A percentile compares a stretch with the other conserved stretches of the same genome.
Evolutionary conservation across 2,329 filamentous ascomycete species (phyloP).

Genomic region (Botrytis fragariae): DNA sequence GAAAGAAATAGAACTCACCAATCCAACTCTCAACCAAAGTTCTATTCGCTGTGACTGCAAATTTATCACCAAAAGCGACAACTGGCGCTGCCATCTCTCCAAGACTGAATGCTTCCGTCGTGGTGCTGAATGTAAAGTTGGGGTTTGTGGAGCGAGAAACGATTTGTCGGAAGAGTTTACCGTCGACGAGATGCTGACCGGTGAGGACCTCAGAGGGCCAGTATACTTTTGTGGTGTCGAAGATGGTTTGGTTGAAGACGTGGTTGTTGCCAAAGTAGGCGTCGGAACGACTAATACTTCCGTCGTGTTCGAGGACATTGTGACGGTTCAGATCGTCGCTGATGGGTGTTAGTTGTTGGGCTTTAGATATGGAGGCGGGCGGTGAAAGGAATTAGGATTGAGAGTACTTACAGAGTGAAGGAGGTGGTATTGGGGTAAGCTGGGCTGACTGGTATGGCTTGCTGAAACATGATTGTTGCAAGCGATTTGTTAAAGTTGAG

Average conservation of each 20-base stretch:
- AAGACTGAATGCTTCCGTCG: background rate
- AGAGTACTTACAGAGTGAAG: conserved; percentile 7
- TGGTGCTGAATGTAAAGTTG: background rate
- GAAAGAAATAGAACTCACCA: background rate
- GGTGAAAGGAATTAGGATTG: background rate
- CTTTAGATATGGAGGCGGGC: conserved; percentile 15
- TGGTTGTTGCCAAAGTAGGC: conserved; percentile 51
- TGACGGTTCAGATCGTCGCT: conserved; percentile 5
- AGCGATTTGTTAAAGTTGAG: conserved; percentile 46
- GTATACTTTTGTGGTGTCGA: conserved; percentile 1
- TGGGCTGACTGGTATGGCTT: conserved; percentile 45
- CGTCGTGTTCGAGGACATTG: conserved; percentile 3
- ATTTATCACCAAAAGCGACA: conserved; percentile 10
- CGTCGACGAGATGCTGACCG: background rate
- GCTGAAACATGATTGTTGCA: conserved; percentile 43
- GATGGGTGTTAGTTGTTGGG: conserved; percentile 23
- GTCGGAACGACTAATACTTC: conserved; percentile 45
- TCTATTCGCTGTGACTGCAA: background rate
- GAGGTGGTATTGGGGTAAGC: conserved; percentile 43
- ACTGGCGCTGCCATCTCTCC: conserved; percentile 1
- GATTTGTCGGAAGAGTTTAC: background rate
- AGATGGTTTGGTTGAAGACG: conserved; percentile 52
- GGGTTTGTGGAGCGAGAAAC: background rate
- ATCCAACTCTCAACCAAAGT: conserved; percentile 1
- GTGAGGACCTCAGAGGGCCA: background rate